These are phyloP conservation scores for Hemerocallis citrina DNA, from an alignment of 106 monocot species.

Conservation along the genomic window DNA sequence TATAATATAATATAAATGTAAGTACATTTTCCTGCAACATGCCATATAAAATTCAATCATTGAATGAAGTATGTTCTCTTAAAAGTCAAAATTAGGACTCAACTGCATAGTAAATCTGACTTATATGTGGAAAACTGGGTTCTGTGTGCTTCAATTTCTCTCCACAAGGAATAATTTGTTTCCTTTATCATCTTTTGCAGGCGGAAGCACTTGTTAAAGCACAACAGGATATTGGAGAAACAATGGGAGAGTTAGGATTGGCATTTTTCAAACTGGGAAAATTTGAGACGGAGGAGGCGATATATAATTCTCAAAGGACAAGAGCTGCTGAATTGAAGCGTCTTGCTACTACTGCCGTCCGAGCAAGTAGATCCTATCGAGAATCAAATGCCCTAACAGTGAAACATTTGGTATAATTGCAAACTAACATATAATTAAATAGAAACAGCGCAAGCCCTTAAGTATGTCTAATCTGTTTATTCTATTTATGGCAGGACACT, in stretches of 20 bases:
- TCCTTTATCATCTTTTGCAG: conserved; percentile 23
- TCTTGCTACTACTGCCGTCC: conserved; percentile 68
- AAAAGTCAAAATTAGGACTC: no score
- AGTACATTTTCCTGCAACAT: neutral
- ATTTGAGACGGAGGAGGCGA: conserved; percentile 76
- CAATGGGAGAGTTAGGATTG: conserved; percentile 88
- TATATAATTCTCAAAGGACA: conserved; percentile 54
- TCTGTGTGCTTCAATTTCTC: no score
- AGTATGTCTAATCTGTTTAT: neutral
- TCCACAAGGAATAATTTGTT: neutral
- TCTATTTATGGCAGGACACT: conserved; percentile 46
- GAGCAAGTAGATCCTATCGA: conserved; percentile 67
- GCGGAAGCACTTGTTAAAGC: conserved; percentile 89
- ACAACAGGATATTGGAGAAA: conserved; percentile 75
- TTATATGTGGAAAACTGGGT: no score
- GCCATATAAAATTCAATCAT: neutral
- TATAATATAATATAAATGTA: no score
- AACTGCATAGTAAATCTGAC: no score
- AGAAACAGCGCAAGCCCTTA: neutral
- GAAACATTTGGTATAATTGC: conserved; percentile 57
- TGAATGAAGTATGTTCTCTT: no score
- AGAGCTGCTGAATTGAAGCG: conserved; percentile 53
- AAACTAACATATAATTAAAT: neutral
- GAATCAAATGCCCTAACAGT: conserved; percentile 63
- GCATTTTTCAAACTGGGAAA: conserved; percentile 77